Evolutionary conservation across 1,284 basidiomycete genomes (phyloP), one percentile per base, ranked within the genome.

Genomic region (Macrocystidia cucumis): DNA sequence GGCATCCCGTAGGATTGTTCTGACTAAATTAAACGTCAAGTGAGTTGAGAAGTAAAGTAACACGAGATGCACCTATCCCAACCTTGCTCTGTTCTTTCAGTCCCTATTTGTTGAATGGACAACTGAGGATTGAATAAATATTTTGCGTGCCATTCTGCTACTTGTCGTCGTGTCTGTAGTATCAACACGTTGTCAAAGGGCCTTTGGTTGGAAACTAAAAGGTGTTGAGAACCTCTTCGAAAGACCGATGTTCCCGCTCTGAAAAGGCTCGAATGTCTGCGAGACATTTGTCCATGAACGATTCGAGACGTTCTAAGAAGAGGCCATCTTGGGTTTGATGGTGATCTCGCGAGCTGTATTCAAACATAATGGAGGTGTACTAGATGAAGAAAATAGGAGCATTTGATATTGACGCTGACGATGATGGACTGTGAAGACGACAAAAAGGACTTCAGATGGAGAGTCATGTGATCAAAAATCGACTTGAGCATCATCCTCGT

Each of bases 161-260:
- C 63, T 29, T 57, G 59, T 45, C 60, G 58, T 46, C 69, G 61
- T 29, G 72, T 72, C 75, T 78, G 52, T n/a, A n/a, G n/a, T n/a
- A n/a, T n/a, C n/a, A n/a, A n/a, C n/a, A n/a, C n/a, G n/a, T n/a
- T n/a, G n/a, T n/a, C n/a, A n/a, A n/a, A n/a, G n/a, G n/a, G n/a
- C n/a, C n/a, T n/a, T n/a, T n/a, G n/a, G n/a, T n/a, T n/a, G n/a
- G n/a, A n/a, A n/a, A n/a, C n/a, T n/a, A n/a, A n/a, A n/a, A n/a
- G n/a, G n/a, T n/a, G n/a, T n/a, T n/a, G n/a, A n/a, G n/a, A 48
- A 78, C 78, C 67, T 79, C 67, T 45, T 78, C 72, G 41, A 73
- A 71, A n/a, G 73, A 54, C 23, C 64, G 61, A 31, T 55, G 50
- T 52, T 82, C 78, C 46, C 76, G 60, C 35, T 70, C 65, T 28